phyloP scores from a whole-genome alignment of 768 basidiomycete species.

The Leccinum variicolor region DNA sequence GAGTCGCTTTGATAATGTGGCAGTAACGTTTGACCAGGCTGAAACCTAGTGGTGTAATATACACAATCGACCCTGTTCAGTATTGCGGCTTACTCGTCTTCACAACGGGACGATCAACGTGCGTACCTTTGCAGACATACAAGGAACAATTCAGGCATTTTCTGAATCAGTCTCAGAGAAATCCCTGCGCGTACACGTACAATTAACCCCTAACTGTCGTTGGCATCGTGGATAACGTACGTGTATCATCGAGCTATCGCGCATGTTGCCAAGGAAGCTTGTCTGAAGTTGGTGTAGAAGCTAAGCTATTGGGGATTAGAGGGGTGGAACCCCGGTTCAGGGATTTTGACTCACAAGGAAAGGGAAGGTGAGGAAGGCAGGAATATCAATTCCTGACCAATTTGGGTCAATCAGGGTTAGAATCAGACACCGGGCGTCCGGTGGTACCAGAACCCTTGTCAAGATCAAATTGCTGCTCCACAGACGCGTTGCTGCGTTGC shows the following conservation, averaged over 20 bases:
- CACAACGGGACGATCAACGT: background rate
- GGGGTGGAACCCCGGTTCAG: background rate
- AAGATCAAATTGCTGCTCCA: constrained; percentile 1
- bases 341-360: background rate
- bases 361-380: background rate
- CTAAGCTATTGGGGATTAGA: background rate
- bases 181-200: constrained; percentile 8
- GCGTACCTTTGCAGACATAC: background rate
- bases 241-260: background rate
- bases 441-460: background rate
- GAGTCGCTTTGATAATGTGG: background rate
- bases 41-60: background rate
- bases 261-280: background rate
- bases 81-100: background rate
- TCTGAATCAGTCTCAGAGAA: background rate
- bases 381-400: background rate
- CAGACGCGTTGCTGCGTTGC: background rate
- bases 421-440: background rate
- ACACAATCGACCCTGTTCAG: background rate
- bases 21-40: background rate
- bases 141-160: background rate
- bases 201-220: background rate
- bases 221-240: background rate
- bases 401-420: constrained; percentile 7
- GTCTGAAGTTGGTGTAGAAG: background rate